Evolutionary conservation across 176 grass and related monocot genomes (phyloP), one percentile per base, ranked within the genome.

Genomic region (Rhynchospora pubera): DNA sequence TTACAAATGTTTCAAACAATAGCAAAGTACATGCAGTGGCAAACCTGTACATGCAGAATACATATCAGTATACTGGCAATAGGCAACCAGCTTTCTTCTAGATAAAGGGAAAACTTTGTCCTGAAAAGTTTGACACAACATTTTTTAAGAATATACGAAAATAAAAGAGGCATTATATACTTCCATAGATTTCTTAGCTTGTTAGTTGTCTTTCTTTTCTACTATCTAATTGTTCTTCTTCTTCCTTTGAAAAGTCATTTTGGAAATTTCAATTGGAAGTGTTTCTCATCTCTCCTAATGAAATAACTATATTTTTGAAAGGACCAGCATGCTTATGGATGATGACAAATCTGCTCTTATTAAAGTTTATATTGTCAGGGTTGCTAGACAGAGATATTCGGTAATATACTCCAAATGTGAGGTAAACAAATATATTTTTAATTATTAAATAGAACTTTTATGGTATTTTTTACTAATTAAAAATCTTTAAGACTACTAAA

Each of bases 21-120:
- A n/a, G 60, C 13, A 55, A 76, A 15, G 5, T 16, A 5, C 4
- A 23, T 76, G 78, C 6, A 1, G 5, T 30, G 23, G 67, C 79
- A 80, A 57, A 94, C 96, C 92, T 94, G 96, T 86, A 98, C 87
- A 84, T 98, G 96, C 48, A 94, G 70, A 87, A 98, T 94, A 84
- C 96, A 93, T 65, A 94, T 58, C 82, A 98, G 77, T 83, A 98
- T 98, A 85, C 92, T 98, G 64, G 89, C 89, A 73, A 98, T 88
- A 32, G 96, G 96, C 64, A 98, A 87, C 96, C 96, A 98, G 82
- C 96, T 98, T 50, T 98, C 96, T 10, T 98, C 96, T 56, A 92
- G 89, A 7, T 92, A 98, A 12, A 98, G 62, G 9, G 89, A 94
- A 4, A 98, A 89, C 83, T 93, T 98, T 16, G 96, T 87, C 79